A percentile compares a stretch with the other conserved stretches of the same genome.
phyloP scores from a whole-genome alignment of 306 rosid species.

The Potentilla sterilis region DNA sequence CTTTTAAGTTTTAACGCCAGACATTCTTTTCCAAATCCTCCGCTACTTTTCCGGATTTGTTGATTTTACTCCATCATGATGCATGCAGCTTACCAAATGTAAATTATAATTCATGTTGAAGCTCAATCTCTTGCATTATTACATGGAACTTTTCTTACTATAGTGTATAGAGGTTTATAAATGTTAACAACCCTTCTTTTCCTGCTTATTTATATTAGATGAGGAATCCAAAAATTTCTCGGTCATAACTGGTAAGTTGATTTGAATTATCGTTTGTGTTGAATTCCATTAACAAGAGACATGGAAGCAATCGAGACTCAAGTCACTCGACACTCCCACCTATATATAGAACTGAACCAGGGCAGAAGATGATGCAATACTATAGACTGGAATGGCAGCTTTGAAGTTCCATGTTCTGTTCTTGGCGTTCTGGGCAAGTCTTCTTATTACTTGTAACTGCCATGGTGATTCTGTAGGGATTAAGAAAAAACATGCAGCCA shows the following conservation, averaged over 20 bases:
- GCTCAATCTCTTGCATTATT: not conserved
- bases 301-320: not conserved
- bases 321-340: not conserved
- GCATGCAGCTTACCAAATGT: too few relatives aligned
- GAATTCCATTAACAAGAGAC: not conserved
- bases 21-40: not conserved
- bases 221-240: not conserved
- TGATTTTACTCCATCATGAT: too few relatives aligned
- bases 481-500: conserved; percentile 19
- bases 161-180: not conserved
- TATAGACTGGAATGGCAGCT: not conserved
- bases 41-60: not conserved
- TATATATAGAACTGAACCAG: not conserved
- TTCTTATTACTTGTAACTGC: not conserved
- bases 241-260: not conserved
- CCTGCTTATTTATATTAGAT: not conserved
- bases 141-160: not conserved
- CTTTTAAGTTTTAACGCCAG: not conserved
- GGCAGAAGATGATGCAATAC: not conserved
- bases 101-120: not conserved
- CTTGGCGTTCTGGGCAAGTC: not conserved
- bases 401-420: not conserved
- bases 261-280: not conserved
- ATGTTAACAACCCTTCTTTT: not conserved
- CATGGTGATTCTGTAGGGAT: not conserved